These are phyloP conservation scores for Metschnikowia kunwiensis DNA, from an alignment of 805 yeast genomes.

Conservation along the genomic window DNA sequence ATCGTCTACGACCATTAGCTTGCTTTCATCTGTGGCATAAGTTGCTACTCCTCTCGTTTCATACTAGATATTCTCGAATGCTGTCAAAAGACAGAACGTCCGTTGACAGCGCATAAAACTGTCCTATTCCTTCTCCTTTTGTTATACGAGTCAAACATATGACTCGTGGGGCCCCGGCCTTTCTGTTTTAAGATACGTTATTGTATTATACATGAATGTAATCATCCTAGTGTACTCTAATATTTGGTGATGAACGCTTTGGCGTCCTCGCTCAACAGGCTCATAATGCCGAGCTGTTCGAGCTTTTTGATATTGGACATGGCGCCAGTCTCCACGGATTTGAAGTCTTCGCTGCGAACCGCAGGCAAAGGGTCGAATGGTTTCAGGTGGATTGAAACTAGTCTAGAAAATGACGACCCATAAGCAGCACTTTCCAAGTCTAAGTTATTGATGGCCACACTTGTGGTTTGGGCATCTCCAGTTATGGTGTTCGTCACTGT, in stretches of 20 bases:
- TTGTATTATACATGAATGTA: not conserved
- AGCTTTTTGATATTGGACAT: slow-evolving; percentile 27
- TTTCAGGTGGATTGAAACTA: slow-evolving; percentile 58
- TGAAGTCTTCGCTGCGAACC: slow-evolving; percentile 38
- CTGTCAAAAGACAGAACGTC: too few species aligned
- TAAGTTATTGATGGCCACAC: slow-evolving; percentile 41
- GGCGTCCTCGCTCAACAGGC: slow-evolving; percentile 25
- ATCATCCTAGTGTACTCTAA: too few species aligned
- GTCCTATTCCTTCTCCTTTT: too few species aligned
- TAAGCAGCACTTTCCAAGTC: slow-evolving; percentile 69
- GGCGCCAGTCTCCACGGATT: slow-evolving; percentile 27
- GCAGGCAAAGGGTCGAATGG: slow-evolving; percentile 70
- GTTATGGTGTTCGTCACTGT: slow-evolving; percentile 18
- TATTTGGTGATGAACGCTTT: slow-evolving; percentile 10
- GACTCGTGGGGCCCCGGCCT: too few species aligned
- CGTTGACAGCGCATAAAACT: too few species aligned
- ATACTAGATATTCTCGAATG: too few species aligned
- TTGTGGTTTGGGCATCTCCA: slow-evolving; percentile 19
- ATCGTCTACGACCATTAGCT: too few species aligned
- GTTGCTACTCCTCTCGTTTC: too few species aligned
- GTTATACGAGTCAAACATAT: too few species aligned
- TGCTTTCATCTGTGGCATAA: too few species aligned
- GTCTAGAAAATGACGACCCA: slow-evolving; percentile 79
- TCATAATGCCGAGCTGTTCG: slow-evolving; percentile 23
- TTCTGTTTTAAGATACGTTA: not conserved